Conservation (phyloP, 768 basidiomycete species). For the Tricholoma saponaceum region DNA sequence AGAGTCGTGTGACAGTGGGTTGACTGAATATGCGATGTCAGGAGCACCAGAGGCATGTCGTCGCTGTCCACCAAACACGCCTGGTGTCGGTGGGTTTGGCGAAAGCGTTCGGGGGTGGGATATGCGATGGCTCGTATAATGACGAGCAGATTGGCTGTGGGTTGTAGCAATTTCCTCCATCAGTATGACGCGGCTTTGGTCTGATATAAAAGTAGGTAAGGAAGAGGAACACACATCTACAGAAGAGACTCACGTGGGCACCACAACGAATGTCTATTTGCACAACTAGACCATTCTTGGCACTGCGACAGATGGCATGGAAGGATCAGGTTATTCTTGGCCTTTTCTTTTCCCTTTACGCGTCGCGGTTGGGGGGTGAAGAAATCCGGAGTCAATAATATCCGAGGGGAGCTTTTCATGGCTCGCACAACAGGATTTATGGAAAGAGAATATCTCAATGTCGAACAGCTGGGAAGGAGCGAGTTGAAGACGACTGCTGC, state of each 20-base stretch:
- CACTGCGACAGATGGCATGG: conserved; percentile 31
- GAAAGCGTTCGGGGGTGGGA: background rate
- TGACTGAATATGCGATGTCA: background rate
- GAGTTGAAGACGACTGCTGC: conserved; percentile 49
- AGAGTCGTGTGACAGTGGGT: background rate
- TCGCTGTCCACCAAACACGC: conserved; percentile 15
- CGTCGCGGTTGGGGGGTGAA: conserved; percentile 51
- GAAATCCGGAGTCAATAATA: conserved; percentile 41
- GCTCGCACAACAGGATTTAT: conserved; percentile 14
- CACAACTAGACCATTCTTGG: conserved; percentile 43
- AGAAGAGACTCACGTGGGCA: conserved; percentile 31
- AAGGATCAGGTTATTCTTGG: conserved; percentile 21
- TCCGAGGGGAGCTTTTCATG: conserved; percentile 21
- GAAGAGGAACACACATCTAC: background rate
- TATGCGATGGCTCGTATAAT: conserved; percentile 5
- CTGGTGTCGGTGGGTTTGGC: background rate
- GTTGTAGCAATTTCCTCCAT: conserved; percentile 27
- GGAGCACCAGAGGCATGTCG: conserved; percentile 21
- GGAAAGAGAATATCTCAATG: conserved; percentile 20
- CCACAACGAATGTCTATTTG: conserved; percentile 42
- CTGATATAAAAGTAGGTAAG: conserved; percentile 13
- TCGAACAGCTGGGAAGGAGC: conserved; percentile 34
- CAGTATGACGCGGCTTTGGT: conserved; percentile 32
- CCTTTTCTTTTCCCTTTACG: conserved; percentile 52
- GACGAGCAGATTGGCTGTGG: conserved; percentile 6